Evolutionary conservation across 2,329 filamentous ascomycete species (phyloP), one percentile per base, ranked within the genome.

Genomic region (Septoria linicola): DNA sequence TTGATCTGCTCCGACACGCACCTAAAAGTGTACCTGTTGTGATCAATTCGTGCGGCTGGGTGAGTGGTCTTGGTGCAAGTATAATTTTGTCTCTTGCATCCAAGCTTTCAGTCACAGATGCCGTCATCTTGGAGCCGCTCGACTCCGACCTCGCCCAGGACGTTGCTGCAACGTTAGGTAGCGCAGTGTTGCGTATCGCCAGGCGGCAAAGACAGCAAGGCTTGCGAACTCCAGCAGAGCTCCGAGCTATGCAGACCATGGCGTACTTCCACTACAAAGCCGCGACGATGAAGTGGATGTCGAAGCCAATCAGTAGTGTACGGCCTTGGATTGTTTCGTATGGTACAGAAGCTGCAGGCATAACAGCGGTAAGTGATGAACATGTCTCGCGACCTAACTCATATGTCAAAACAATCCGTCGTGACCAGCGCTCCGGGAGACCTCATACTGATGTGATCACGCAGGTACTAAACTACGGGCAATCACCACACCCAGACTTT

Each of bases 11-110:
- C 49, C 69, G 75, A 0, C 74, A 79, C 32, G 87, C 77, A 5
- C 64, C 71, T 2, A 66, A 70, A 4, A 69, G 72, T 7, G 73
- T 69, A 10, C 82, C 86, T 0, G 70, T 91, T 0, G 68, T 92
- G 5, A 76, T 92, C 61, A 91, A 92, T 64, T 87, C 84, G 0
- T 82, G 86, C 1, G 85, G 86, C 2, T 89, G 86, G 83, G 79
- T 88, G 19, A 80, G 84, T 52, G 85, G 85, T 0, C 83, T 85
- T 0, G 86, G 87, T 0, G 74, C 89, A 0, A 81, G 84, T 57
- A 72, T 88, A 0, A 70, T 91, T 0, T 71, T 76, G 4, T 75
- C 80, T 8, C 67, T 90, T 3, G 76, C 86, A 27, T 59, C 67
- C 3, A 72, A 69, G 13, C 68, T 83, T 5, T 73, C 73, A 20